A percentile compares a stretch with the other conserved stretches of the same genome.
phyloP scores from a whole-genome alignment of 768 basidiomycete species.

The Mycena rebaudengoi region DNA sequence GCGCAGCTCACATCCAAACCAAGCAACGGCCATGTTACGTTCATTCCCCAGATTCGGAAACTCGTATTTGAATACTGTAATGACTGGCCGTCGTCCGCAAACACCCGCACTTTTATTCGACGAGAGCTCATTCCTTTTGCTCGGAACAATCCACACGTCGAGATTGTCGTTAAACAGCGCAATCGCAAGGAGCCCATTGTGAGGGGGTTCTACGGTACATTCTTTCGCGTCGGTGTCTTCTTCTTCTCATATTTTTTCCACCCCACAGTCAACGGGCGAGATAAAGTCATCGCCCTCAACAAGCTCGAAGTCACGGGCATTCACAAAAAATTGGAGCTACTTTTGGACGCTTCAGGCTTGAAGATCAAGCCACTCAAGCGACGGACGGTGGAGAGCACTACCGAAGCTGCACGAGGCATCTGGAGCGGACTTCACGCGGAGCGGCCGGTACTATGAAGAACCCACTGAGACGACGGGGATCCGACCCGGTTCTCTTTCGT shows the following conservation, averaged over 20 bases:
- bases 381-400: slow-evolving; percentile 77
- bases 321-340: slow-evolving; percentile 79
- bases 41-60: slow-evolving; percentile 82
- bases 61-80: slow-evolving; percentile 92
- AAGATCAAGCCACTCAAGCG: slow-evolving; percentile 86
- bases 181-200: slow-evolving; percentile 70
- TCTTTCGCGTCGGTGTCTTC: slow-evolving; percentile 20
- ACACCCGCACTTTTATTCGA: slow-evolving; percentile 74
- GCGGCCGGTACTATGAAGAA: slow-evolving; percentile 57
- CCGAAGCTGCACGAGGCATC: slow-evolving; percentile 85
- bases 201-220: slow-evolving; percentile 83
- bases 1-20: slow-evolving; percentile 63
- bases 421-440: slow-evolving; percentile 91
- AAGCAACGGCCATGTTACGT: slow-evolving; percentile 78
- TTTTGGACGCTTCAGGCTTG: slow-evolving; percentile 88
- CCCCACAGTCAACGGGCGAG: slow-evolving; percentile 79
- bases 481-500: slow-evolving; percentile 22
- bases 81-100: slow-evolving; percentile 78
- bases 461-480: slow-evolving; percentile 23
- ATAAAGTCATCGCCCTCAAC: slow-evolving; percentile 88
- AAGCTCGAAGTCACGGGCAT: slow-evolving; percentile 78
- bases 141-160: slow-evolving; percentile 73
- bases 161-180: slow-evolving; percentile 68
- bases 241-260: slow-evolving; percentile 28
- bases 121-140: slow-evolving; percentile 73